Conservation (phyloP, 441 rosid genomes). For the Pelargonium myrrhifolium region DNA sequence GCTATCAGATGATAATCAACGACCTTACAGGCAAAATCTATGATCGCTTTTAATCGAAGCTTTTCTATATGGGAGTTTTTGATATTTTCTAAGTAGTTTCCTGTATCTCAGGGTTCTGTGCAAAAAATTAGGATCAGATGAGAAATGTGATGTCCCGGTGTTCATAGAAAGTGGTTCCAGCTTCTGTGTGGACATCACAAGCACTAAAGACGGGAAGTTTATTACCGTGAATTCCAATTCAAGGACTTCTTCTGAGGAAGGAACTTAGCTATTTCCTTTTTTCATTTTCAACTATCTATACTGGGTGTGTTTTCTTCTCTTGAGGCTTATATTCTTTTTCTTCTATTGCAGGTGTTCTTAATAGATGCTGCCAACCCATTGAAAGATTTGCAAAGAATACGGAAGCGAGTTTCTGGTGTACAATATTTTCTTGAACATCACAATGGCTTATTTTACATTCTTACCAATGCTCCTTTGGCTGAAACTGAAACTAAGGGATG, state of each 20-base stretch:
- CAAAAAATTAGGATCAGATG: constrained; percentile 44
- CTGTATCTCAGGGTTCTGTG: constrained; percentile 54
- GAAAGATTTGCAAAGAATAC: constrained; percentile 45
- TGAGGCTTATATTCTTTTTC: constrained; percentile 20
- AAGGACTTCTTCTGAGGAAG: constrained; percentile 94
- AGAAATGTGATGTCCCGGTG: constrained; percentile 32
- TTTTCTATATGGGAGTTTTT: constrained; percentile 5
- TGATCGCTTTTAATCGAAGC: constrained; percentile 11
- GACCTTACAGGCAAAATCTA: constrained; percentile 58
- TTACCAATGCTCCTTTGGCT: constrained; percentile 69
- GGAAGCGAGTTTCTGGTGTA: constrained; percentile 53
- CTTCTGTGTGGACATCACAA: constrained; percentile 81
- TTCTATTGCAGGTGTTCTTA: constrained; percentile 56
- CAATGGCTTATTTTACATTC: constrained; percentile 56
- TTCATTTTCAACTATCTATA: constrained; percentile 14
- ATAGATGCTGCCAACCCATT: constrained; percentile 51
- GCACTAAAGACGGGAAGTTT: constrained; percentile 91
- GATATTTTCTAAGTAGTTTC: constrained; percentile 19
- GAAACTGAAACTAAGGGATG: constrained; percentile 28
- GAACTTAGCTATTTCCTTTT: constrained; percentile 35
- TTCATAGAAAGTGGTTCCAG: constrained; percentile 59
- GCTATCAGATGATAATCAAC: constrained; percentile 48
- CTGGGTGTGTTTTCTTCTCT: constrained; percentile 4
- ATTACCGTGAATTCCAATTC: constrained; percentile 89
- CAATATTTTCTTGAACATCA: constrained; percentile 81